Base-by-base conservation (phyloP, 257 asterid genomes). In the Primulina tabacum region DNA sequence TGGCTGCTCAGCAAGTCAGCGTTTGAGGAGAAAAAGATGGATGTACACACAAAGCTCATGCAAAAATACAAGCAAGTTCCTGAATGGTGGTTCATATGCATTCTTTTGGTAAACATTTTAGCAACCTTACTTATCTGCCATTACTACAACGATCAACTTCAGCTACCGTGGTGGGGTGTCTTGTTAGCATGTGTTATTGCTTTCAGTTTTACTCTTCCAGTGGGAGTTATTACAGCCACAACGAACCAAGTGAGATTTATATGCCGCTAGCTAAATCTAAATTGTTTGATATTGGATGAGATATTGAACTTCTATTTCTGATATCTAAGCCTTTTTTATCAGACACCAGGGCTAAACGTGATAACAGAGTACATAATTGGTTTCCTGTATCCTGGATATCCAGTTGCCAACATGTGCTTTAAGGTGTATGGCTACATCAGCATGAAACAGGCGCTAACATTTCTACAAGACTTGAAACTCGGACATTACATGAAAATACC, bases 151-250 rank as follows among this genome's bases (percentile, higher is more conserved):
- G 82, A 82, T 60, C 95, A 90, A 80, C 96, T 93, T 74, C 97
- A 93, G 79, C 83, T 93, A 72, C 97, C 96, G 7, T 93, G 99
- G 99, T 93, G 99, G 99, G 99, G 95, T 29, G 92, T 93, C 73
- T 76, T 93, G 73, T 76, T 93, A 67, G 97, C 99, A 1, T 93
- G 97, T 38, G 81, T 70, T n/a, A 81, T 93, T 64, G 92, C 97
- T 78, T 85, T 90, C 83, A 56, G 79, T 70, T 90, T 90, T 81
- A 93, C 99, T 62, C 92, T 93, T 26, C 99, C 99, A 7, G 80
- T 89, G 61, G 97, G 99, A 58, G 85, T 93, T 69, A 89, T 93
- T 81, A 76, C 87, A 70, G 95, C 99, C 67, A 89, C 96, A 8
- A 85, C 99, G 60, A 90, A 93, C 80, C 97, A 90, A 80, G 98